Conservation (phyloP, 345 rosid genomes). For the Erucastrum elatum region DNA sequence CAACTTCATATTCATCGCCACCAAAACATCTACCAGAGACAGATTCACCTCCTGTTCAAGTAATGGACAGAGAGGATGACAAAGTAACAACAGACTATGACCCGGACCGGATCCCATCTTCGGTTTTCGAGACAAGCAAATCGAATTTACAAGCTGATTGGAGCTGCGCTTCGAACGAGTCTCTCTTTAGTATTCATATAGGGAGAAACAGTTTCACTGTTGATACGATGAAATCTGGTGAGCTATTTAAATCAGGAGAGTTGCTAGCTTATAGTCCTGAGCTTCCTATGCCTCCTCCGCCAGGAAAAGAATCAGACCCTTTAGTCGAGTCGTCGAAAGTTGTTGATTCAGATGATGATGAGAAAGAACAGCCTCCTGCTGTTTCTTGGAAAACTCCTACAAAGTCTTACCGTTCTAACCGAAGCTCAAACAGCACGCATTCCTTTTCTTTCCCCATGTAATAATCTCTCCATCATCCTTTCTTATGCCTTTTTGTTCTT, state of each 20-base stretch:
- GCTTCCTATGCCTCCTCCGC: slow-evolving; percentile 41
- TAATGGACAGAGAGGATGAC: slow-evolving; percentile 56
- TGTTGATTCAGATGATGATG: slow-evolving; percentile 17
- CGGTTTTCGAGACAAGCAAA: slow-evolving; percentile 51
- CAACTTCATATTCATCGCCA: slow-evolving; percentile 44
- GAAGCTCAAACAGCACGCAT: slow-evolving; percentile 42
- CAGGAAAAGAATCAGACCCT: slow-evolving; percentile 9
- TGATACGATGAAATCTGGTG: slow-evolving; percentile 43
- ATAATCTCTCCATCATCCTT: background rate
- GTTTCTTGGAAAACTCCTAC: slow-evolving; percentile 42
- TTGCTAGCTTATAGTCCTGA: slow-evolving; percentile 38
- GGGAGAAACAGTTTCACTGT: slow-evolving; percentile 56
- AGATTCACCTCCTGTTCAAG: slow-evolving; percentile 66
- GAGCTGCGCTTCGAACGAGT: slow-evolving; percentile 66
- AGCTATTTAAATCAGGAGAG: slow-evolving; percentile 45
- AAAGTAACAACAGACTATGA: slow-evolving; percentile 34
- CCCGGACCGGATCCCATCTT: slow-evolving; percentile 58
- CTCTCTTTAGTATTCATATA: slow-evolving; percentile 69
- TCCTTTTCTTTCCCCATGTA: slow-evolving; percentile 68
- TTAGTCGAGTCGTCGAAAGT: background rate
- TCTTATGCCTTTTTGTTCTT: background rate
- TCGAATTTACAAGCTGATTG: slow-evolving; percentile 52
- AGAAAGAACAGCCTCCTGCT: slow-evolving; percentile 30
- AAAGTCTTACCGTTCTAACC: slow-evolving; percentile 43
- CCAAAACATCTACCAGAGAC: slow-evolving; percentile 42